These are phyloP conservation scores for Apiotrichum montevideense DNA, from an alignment of 1,284 basidiomycete genomes.

Conservation along the genomic window DNA sequence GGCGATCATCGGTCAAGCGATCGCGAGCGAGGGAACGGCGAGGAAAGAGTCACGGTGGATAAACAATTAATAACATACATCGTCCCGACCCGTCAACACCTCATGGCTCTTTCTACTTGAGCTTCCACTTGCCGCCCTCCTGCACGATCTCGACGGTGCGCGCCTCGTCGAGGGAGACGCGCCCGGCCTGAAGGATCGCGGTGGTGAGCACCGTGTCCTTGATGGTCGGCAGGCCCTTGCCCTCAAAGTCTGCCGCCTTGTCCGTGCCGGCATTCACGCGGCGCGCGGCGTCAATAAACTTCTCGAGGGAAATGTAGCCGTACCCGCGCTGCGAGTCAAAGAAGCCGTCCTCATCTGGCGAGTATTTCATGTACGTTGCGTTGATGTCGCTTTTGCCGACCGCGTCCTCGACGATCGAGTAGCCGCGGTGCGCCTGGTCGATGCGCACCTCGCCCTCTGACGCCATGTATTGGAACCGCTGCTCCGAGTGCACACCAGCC, in stretches of 20 bases:
- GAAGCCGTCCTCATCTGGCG: conserved; percentile 79
- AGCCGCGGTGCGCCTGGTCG: conserved; percentile 88
- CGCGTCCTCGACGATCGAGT: conserved; percentile 72
- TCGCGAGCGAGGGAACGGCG: too few species aligned
- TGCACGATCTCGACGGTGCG: conserved; percentile 69
- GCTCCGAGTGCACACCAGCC: conserved; percentile 65
- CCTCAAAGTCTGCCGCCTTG: conserved; percentile 64
- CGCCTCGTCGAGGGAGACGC: conserved; percentile 81
- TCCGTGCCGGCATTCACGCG: conserved; percentile 64
- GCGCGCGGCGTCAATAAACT: conserved; percentile 58
- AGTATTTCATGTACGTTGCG: conserved; percentile 55
- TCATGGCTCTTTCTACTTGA: conserved; percentile 36
- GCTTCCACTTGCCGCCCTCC: conserved; percentile 58
- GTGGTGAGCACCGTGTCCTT: conserved; percentile 68
- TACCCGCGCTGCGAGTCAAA: conserved; percentile 91
- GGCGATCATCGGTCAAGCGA: too few species aligned
- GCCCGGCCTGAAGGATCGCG: conserved; percentile 82
- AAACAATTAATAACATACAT: too few species aligned
- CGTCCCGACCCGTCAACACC: too few species aligned
- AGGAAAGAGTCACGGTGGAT: too few species aligned
- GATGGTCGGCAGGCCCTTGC: conserved; percentile 76
- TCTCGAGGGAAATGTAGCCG: conserved; percentile 82
- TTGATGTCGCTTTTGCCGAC: conserved; percentile 55
- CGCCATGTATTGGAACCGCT: conserved; percentile 92
- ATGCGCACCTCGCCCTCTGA: conserved; percentile 86